Evolutionary conservation across 148 eudicot genomes (phyloP).

Genomic region (Vaccinium vitisidaea): DNA sequence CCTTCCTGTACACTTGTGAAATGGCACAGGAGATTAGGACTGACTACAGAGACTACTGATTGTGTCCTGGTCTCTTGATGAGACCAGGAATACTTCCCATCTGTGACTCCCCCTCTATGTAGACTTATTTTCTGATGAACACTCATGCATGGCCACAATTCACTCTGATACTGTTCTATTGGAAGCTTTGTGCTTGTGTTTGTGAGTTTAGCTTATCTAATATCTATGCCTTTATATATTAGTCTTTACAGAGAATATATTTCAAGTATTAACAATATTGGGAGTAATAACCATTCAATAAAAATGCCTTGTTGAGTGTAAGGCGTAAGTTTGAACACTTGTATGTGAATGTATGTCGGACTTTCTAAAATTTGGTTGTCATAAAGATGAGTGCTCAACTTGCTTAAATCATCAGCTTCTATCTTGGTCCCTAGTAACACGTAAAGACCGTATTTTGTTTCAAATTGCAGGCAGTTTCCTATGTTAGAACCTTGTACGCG

Average conservation of each 20-base stretch:
- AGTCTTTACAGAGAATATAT: not conserved
- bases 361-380: not conserved
- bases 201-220: not conserved
- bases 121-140: not conserved
- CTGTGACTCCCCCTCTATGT: not conserved
- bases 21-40: not conserved
- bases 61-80: not conserved
- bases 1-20: not conserved
- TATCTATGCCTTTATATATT: not conserved
- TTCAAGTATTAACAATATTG: not conserved
- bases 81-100: not conserved
- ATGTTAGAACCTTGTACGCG: slow-evolving; percentile 75
- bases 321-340: not conserved
- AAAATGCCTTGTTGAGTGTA: not conserved
- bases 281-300: not conserved
- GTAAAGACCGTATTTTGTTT: not conserved
- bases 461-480: slow-evolving; percentile 75
- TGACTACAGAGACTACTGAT: not conserved
- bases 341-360: not conserved
- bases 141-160: not conserved
- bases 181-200: not conserved
- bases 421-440: slow-evolving; percentile 7
- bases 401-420: not conserved
- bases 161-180: not conserved
- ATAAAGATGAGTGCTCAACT: not conserved